Conservation (phyloP, 2,329 filamentous ascomycete species). For the Thermoascus crustaceus region DNA sequence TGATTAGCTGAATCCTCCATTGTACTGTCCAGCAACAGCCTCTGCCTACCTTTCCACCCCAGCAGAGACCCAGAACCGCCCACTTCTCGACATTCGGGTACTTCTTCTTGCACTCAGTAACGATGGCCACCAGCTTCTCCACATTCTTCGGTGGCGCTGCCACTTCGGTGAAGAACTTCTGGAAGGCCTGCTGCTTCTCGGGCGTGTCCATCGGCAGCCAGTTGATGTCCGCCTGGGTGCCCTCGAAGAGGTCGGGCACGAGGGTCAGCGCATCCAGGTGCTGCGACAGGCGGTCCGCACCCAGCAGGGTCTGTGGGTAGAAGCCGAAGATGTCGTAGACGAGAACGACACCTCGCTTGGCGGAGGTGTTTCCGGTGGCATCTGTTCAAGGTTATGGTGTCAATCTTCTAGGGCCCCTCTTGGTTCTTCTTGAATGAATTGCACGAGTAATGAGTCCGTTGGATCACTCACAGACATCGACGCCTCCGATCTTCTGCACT, state of each 20-base stretch:
- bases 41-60: constrained; percentile 59
- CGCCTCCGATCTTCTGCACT: constrained; percentile 9
- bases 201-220: constrained; percentile 56
- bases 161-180: constrained; percentile 47
- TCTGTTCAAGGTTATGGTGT: constrained; percentile 12
- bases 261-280: constrained; percentile 34
- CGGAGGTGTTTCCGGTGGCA: constrained; percentile 41
- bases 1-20: background rate
- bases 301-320: constrained; percentile 60
- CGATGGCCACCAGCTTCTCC: constrained; percentile 23
- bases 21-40: background rate
- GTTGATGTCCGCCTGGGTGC: constrained; percentile 28
- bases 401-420: background rate
- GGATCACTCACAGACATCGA: constrained; percentile 10
- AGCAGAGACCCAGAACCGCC: constrained; percentile 60
- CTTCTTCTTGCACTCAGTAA: constrained; percentile 43
- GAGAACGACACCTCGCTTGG: constrained; percentile 50
- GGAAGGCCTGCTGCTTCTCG: constrained; percentile 54
- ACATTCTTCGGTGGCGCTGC: constrained; percentile 24
- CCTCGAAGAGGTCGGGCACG: constrained; percentile 38
- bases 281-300: constrained; percentile 48
- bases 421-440: too few relatives aligned
- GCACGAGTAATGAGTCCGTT: background rate
- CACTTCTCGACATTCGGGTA: constrained; percentile 51
- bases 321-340: constrained; percentile 61